Evolutionary conservation across 2,329 filamentous ascomycete genomes (phyloP).

Genomic region (Hansfordia pulvinata): DNA sequence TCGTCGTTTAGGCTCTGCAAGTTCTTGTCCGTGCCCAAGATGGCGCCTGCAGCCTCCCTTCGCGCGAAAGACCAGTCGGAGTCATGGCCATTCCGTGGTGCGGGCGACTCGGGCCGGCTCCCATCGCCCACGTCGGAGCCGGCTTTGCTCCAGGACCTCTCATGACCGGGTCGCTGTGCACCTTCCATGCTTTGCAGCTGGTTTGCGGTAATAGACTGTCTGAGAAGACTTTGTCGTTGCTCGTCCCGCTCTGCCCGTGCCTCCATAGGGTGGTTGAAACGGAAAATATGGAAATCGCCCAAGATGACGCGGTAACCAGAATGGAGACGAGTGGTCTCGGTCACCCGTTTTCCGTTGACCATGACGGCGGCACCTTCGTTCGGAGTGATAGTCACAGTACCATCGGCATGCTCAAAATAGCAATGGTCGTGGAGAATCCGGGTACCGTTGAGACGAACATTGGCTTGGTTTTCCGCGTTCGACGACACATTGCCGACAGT

Average conservation of each 20-base stretch:
- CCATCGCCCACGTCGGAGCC: conserved; percentile 67
- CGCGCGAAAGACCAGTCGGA: conserved; percentile 92
- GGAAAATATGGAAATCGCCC: conserved; percentile 96
- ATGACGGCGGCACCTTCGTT: conserved; percentile 90
- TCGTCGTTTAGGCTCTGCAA: conserved; percentile 85
- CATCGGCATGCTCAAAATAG: conserved; percentile 84
- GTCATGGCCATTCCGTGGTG: conserved; percentile 59
- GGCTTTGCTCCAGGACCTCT: conserved; percentile 65
- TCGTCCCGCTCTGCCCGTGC: conserved; percentile 85
- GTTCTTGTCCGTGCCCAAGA: conserved; percentile 82
- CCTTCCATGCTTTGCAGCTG: conserved; percentile 43
- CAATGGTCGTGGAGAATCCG: conserved; percentile 90
- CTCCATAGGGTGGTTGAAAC: conserved; percentile 96
- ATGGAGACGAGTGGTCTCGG: conserved; percentile 72
- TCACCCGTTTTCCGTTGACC: conserved; percentile 88
- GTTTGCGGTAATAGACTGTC: conserved; percentile 62
- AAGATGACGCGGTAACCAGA: conserved; percentile 92
- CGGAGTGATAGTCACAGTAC: conserved; percentile 81
- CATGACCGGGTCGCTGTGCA: conserved; percentile 55
- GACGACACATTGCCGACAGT: conserved; percentile 91
- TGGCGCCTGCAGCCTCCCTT: conserved; percentile 81
- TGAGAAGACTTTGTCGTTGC: conserved; percentile 69
- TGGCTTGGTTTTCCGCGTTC: conserved; percentile 58
- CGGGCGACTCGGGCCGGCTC: conserved; percentile 71
- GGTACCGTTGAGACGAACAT: conserved; percentile 87